A percentile compares a stretch with the other conserved stretches of the same genome.
Evolutionary conservation across 257 asterid genomes (phyloP).

Genomic region (Paulownia fortunei): DNA sequence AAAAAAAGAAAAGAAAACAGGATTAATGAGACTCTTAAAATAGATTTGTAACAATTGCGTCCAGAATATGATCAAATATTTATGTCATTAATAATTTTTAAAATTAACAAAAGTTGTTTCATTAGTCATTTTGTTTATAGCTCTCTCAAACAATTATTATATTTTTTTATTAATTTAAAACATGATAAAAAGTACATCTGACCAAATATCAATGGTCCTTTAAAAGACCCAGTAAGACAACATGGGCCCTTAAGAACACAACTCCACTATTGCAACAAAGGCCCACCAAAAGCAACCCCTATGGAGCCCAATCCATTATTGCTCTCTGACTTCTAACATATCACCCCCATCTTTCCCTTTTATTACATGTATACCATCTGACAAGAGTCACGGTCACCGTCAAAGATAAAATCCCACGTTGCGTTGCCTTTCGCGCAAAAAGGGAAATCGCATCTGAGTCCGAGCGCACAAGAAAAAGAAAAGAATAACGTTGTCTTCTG

Average conservation of each 20-base stretch:
- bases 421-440: conserved; percentile 50
- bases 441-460: conserved; percentile 56
- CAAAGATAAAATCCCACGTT: conserved; percentile 31
- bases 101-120: not conserved
- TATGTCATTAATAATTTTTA: not conserved
- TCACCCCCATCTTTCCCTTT: not conserved
- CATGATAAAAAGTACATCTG: not conserved
- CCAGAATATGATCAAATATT: no score
- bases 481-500: conserved; percentile 43
- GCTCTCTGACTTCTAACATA: not conserved
- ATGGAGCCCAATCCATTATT: conserved; percentile 46
- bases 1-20: no score
- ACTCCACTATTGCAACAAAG: conserved; percentile 2
- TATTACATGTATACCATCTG: conserved; percentile 40
- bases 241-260: conserved; percentile 31
- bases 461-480: conserved; percentile 31
- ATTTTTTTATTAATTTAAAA: not conserved
- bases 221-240: conserved; percentile 28
- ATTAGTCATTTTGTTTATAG: not conserved
- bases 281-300: conserved; percentile 49
- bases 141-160: no score
- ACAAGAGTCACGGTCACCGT: conserved; percentile 44
- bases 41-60: no score
- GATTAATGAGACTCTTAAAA: no score
- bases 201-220: not conserved